Conservation (phyloP, 2,329 filamentous ascomycete genomes). For the Chalara sp. region DNA sequence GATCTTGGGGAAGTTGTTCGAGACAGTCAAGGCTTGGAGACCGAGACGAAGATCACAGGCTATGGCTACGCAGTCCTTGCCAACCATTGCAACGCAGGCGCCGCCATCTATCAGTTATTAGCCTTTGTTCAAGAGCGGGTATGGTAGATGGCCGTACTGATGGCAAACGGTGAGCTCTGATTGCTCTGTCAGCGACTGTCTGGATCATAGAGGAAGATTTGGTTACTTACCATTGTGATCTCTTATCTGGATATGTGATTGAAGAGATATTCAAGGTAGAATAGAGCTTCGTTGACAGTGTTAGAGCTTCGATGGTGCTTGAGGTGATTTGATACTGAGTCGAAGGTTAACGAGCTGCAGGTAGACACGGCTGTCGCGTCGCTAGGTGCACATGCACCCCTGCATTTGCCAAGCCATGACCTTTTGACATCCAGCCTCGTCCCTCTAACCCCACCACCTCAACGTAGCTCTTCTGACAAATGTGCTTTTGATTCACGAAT, state of each 20-base stretch:
- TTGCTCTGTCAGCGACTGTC: too few species aligned
- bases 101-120: slow-evolving; percentile 60
- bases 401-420: neutral
- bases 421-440: too few species aligned
- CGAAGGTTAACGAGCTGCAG: slow-evolving; percentile 7
- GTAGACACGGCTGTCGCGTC: slow-evolving; percentile 28
- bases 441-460: too few species aligned
- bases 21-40: slow-evolving; percentile 92
- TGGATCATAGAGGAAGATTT: neutral
- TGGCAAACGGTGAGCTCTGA: slow-evolving; percentile 87
- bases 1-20: slow-evolving; percentile 99
- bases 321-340: slow-evolving; percentile 1
- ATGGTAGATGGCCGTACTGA: slow-evolving; percentile 57
- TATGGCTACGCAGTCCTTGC: slow-evolving; percentile 99
- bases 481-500: too few species aligned
- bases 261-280: neutral
- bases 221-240: slow-evolving; percentile 22
- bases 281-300: slow-evolving; percentile 5
- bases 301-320: slow-evolving; percentile 12
- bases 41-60: slow-evolving; percentile 97
- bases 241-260: slow-evolving; percentile 2
- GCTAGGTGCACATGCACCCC: slow-evolving; percentile 8
- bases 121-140: slow-evolving; percentile 12
- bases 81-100: slow-evolving; percentile 96
- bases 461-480: too few species aligned